Evolutionary conservation across 768 basidiomycete genomes (phyloP), one percentile per base, ranked within the genome.

Genomic region (Trametes maxima): DNA sequence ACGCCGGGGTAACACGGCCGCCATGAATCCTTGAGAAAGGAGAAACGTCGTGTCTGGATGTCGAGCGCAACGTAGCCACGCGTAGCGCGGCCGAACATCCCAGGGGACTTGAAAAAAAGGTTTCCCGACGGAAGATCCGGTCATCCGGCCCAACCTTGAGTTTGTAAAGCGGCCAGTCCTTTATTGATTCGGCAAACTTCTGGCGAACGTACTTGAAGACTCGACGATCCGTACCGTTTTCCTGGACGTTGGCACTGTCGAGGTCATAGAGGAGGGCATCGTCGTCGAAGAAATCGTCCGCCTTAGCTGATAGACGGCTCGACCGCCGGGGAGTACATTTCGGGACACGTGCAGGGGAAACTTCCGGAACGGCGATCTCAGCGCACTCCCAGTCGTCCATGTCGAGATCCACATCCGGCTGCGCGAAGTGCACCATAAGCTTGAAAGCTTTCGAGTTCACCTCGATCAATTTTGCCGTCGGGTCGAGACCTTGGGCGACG

Each of bases 11-110:
- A 56, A 25, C 7, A 54, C 2, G 40, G 40, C 12, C 61, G 43
- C 65, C 65, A 66, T 5, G 49, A 52, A 49, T 66, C 65, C 51
- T 63, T 66, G 19, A 66, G 22, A 33, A 60, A 66, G 24, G 53
- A 57, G 17, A 66, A 54, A 8, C 47, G 37, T 11, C 47, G 24
- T 14, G 37, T 33, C 21, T 2, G 1, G 37, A 60, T n/a, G 37
- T 66, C 59, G 43, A 46, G 42, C 0, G 62, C 65, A 16, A 66
- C 33, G 21, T 66, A 63, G 25, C 65, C 57, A 8, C 60, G 48
- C 1, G 55, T 62, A 7, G 42, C 60, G 19, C 60, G 60, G 12
- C 60, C 42, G 14, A 54, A 42, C 53, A 60, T 33, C 24, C 46
- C 19, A 17, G 10, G n/a, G 4, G 45, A n/a, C 45, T 42, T 28